A percentile compares a stretch with the other conserved stretches of the same genome.
Conservation (phyloP, 495 filamentous ascomycete genomes). For the Rhypophila decipiens region DNA sequence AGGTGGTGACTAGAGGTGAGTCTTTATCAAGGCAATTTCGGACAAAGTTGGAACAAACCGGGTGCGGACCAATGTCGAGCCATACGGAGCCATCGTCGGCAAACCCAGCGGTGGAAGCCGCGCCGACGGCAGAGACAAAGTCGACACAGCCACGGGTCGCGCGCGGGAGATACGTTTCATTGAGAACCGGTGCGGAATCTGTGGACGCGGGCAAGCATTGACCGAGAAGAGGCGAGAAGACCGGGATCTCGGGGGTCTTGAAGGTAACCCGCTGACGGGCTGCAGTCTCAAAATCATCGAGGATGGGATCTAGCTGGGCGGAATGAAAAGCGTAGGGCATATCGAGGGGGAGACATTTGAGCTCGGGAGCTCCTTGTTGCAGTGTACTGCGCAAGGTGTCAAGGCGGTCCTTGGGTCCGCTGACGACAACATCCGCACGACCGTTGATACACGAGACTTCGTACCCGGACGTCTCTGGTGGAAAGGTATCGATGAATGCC, state of each 20-base stretch:
- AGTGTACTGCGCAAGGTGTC: conserved; percentile 44
- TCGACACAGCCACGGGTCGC: conserved; percentile 64
- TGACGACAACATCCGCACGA: conserved; percentile 41
- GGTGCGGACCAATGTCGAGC: conserved; percentile 59
- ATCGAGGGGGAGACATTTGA: conserved; percentile 46
- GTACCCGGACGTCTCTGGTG: conserved; percentile 24
- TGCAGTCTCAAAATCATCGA: conserved; percentile 44
- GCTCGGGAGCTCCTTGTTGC: conserved; percentile 40
- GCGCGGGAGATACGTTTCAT: conserved; percentile 46
- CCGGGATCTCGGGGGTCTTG: conserved; percentile 36
- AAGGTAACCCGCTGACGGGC: conserved; percentile 45
- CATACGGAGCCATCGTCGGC: conserved; percentile 39
- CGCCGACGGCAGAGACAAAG: conserved; percentile 53
- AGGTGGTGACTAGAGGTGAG: conserved; percentile 34
- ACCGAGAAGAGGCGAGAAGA: conserved; percentile 55
- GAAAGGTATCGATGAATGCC: conserved; percentile 8
- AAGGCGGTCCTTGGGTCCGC: conserved; percentile 37
- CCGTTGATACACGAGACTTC: conserved; percentile 52
- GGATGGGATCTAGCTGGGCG: conserved; percentile 55
- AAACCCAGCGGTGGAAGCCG: conserved; percentile 24
- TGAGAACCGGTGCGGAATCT: conserved; percentile 4
- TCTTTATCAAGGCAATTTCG: too few species aligned
- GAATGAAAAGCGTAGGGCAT: conserved; percentile 57
- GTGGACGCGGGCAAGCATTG: conserved; percentile 54
- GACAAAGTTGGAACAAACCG: conserved; percentile 59